phyloP scores from a whole-genome alignment of 1,139 yeast genomes.

The Yarrowia galli region DNA sequence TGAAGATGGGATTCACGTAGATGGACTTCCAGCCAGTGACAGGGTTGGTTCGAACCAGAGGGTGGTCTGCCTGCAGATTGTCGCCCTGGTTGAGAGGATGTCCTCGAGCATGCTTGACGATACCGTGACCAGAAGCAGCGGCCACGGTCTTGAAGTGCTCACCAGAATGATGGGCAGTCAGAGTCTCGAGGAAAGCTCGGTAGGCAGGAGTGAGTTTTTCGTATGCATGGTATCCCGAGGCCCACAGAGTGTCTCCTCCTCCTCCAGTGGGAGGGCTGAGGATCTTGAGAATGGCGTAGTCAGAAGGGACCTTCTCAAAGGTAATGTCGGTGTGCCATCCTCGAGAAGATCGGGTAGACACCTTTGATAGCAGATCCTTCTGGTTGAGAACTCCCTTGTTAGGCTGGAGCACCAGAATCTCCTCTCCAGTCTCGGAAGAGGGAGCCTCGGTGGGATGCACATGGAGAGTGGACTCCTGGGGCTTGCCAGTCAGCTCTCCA shows the following conservation, averaged over 20 bases:
- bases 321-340: conserved; percentile 59
- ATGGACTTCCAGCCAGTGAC: conserved; percentile 59
- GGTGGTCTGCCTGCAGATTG: conserved; percentile 52
- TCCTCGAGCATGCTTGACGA: conserved; percentile 51
- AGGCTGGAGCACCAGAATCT: conserved; percentile 38
- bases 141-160: conserved; percentile 51
- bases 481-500: conserved; percentile 73
- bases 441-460: conserved; percentile 50
- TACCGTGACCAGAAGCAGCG: conserved; percentile 51
- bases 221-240: conserved; percentile 58
- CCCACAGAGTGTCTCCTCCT: conserved; percentile 57
- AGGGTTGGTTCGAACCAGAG: conserved; percentile 58
- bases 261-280: conserved; percentile 56
- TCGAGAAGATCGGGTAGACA: conserved; percentile 11
- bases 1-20: conserved; percentile 54
- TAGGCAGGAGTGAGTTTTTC: conserved; percentile 57
- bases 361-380: conserved; percentile 39
- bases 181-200: conserved; percentile 54
- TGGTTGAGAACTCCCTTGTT: conserved; percentile 41
- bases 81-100: conserved; percentile 50
- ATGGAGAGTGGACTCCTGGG: conserved; percentile 69
- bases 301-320: conserved; percentile 58
- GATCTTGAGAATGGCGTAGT: conserved; percentile 55
- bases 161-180: conserved; percentile 48
- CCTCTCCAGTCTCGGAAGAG: conserved; percentile 47